Evolutionary conservation across 2,329 filamentous ascomycete species (phyloP), one percentile per base, ranked within the genome.

Genomic region (Alternaria tenuissima): DNA sequence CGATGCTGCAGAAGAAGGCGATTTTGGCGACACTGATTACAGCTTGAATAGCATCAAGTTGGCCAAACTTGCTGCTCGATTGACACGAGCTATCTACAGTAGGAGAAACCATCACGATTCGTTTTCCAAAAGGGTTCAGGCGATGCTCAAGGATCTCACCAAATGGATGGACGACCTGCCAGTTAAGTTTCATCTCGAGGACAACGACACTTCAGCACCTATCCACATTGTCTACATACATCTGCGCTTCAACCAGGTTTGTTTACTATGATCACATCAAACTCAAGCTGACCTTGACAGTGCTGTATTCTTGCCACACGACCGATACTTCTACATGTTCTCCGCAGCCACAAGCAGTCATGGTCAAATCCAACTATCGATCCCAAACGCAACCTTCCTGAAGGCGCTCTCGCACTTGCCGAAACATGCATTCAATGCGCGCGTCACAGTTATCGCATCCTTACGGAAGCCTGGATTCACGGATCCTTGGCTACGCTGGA

Each of bases 381-480:
- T 36, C 32, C 32, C 4, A 36, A 36, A 12, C 32, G 32, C 14
- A 36, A 36, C 14, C 32, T 36, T 36, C 32, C 32, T 6, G 32
- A 36, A 5, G 32, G 32, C 32, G 32, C 32, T 36, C 32, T 36
- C 32, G 32, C 32, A 36, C 41, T 44, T 20, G 41, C 41, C 4
- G 41, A 44, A 44, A 44, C 41, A 44, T 44, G 41, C 41, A 44
- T 44, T 14, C 41, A 44, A 44, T 44, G 41, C 41, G 41, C 41
- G 18, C 41, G 41, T 14, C 41, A 44, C 20, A 44, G 20, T 4
- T 44, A 44, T 44, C 41, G 41, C 41, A 44, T 44, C 20, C 41
- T 44, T 20, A 44, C 41, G 8, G 41, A 44, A 12, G 41, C 41
- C 41, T 44, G 41, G 41, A 44, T 44, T 16, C 20, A 44, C 22